Percentiles rank a stretch among this genome's conserved stretches.
phyloP scores from a whole-genome alignment of 257 asterid species.

The Plantago ovata region DNA sequence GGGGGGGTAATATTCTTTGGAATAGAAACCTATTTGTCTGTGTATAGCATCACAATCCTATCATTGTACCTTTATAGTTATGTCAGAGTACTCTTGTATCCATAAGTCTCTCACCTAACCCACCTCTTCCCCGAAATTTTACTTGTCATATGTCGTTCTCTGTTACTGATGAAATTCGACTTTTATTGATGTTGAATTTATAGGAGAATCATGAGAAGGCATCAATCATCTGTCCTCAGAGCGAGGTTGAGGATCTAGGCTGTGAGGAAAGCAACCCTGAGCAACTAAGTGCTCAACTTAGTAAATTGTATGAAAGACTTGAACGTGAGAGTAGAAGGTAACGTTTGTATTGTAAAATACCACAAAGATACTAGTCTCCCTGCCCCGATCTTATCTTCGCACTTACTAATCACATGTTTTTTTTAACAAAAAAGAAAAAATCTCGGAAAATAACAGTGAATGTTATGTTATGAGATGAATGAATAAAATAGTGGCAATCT shows the following conservation, averaged over 20 bases:
- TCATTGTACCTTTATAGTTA: neutral
- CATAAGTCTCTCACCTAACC: neutral
- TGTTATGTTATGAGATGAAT: too few relatives aligned
- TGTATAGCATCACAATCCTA: neutral
- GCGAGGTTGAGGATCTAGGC: conserved; percentile 72
- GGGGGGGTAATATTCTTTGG: too few relatives aligned
- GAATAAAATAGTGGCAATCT: too few relatives aligned
- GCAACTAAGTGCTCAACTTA: conserved; percentile 59
- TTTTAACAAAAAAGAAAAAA: too few relatives aligned
- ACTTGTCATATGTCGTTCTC: conserved; percentile 6
- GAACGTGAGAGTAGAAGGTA: conserved; percentile 78
- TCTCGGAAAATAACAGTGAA: too few relatives aligned
- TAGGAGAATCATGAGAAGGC: conserved; percentile 75
- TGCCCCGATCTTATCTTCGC: too few relatives aligned
- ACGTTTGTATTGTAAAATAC: neutral
- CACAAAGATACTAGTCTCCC: too few relatives aligned
- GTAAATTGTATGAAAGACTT: conserved; percentile 53
- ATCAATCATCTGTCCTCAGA: conserved; percentile 68
- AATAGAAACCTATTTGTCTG: neutral
- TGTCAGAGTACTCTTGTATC: neutral
- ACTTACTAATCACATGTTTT: too few relatives aligned
- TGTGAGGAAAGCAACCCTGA: conserved; percentile 62
- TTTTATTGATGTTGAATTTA: conserved; percentile 23
- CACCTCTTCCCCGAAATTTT: too few relatives aligned
- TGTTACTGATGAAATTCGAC: conserved; percentile 16